Evolutionary conservation across 2,329 filamentous ascomycete species (phyloP), one percentile per base, ranked within the genome.

Genomic region (Penicillium thymicola): DNA sequence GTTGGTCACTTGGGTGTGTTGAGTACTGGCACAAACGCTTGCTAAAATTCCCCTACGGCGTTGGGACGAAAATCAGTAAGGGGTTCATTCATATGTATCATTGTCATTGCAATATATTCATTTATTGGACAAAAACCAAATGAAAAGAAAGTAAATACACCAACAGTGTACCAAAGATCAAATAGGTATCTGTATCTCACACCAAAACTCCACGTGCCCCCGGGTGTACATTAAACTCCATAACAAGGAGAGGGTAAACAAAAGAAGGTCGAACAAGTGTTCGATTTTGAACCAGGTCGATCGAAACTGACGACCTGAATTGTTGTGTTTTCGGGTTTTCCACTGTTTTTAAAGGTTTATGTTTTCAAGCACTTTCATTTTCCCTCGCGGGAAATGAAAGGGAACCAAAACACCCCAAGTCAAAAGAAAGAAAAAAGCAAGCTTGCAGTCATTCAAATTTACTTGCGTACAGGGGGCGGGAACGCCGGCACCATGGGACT

Each of bases 401-500:
- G 8, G 27, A 42, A 11, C 23, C 18, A 34, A 40, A 54, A 44
- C 32, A 32, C 14, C 8, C 9, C 30, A 34, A 28, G 18, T 25
- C 14, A 25, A 23, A 40, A 25, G 21, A 30, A 28, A 21, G 1
- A 18, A 23, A 47, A 9, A 53, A n/a, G 9, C 16, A 46, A 30
- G 13, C 45, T 41, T 48, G 44, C 16, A 44, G 3, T 45, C 34
- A 28, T 38, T 16, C 44, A 18, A 48, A 36, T 47, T 66, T 58
- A 69, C 48, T 63, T 58, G 40, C 60, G 64, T 49, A 52, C 55
- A 40, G 60, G 61, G 38, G 68, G 60, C 16, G 68, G 72, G 63
- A 78, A 76, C 27, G 68, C 70, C 23, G 78, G 77, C 51, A 73
- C 77, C 54, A 79, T 69, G 7, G 79, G 77, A 54, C 75, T 78